Base-by-base conservation (phyloP, 2,329 filamentous ascomycete genomes). In the Thielaviopsis cerberus region DNA sequence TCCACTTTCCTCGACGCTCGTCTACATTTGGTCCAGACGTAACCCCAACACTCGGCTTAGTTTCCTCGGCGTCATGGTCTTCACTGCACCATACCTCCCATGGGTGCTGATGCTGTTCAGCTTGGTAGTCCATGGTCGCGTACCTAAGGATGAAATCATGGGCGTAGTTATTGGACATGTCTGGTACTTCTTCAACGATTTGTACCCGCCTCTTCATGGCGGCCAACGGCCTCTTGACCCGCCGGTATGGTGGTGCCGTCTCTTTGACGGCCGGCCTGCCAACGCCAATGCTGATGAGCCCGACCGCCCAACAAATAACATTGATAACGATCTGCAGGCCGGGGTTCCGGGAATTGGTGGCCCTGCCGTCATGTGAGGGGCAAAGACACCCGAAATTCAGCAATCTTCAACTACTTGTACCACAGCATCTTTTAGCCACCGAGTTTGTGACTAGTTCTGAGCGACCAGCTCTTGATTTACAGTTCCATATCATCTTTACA, bases 161-260 rank as follows among this genome's bases (percentile, higher is more conserved):
- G 92, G 92, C 3, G 88, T 96, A 17, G 82, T 92, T 10, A 90
- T 97, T 45, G 92, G 92, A 10, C 92, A 98, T 71, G 78, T 97
- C 48, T 97, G 90, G 85, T 98, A 97, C 70, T 98, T 96, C 73
- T 96, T 97, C 70, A 87, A 83, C 61, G 92, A 98, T 69, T 90
- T 98, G 17, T 98, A 95, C 70, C 92, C 92, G 3, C 86, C 89
- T 2, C 78, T 96, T 51, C 87, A 96, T 70, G 82, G 85, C 62
- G 88, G 88, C 20, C 83, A 85, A 55, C 79, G 87, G 58, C 92
- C 92, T 0, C 76, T 98, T 53, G 91, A 95, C 65, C 91, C 92
- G 41, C 92, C 92, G 0, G 73, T 74, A 60, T 96, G 88, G 83
- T 98, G 91, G 91, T 79, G 86, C 59, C 79, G 89, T 50, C 67